Conservation (phyloP, 306 rosid species). For the Clitoria ternatea region DNA sequence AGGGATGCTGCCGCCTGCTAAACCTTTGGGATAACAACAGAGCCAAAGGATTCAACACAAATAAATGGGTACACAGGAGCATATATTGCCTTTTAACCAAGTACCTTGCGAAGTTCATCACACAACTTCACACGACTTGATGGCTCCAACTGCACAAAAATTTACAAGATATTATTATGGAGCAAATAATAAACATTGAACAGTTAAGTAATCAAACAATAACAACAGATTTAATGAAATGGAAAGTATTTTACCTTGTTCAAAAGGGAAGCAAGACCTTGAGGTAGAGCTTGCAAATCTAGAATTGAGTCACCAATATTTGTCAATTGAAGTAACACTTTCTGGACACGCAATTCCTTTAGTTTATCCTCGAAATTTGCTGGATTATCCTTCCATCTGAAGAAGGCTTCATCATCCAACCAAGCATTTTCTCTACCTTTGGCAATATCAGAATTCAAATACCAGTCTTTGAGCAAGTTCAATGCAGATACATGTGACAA, state of each 20-base stretch:
- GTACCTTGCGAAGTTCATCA: slow-evolving; percentile 75
- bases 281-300: slow-evolving; percentile 89
- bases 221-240: background rate
- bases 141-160: slow-evolving; percentile 67
- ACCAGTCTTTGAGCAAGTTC: slow-evolving; percentile 69
- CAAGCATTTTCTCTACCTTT: slow-evolving; percentile 55
- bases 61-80: background rate
- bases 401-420: slow-evolving; percentile 79
- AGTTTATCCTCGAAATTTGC: slow-evolving; percentile 65
- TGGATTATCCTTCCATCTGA: slow-evolving; percentile 70
- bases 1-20: slow-evolving; percentile 4
- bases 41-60: slow-evolving; percentile 14
- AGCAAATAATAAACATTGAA: slow-evolving; percentile 5
- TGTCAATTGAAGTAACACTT: slow-evolving; percentile 69
- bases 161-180: background rate
- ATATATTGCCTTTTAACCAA: slow-evolving; percentile 31
- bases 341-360: slow-evolving; percentile 81
- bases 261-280: slow-evolving; percentile 86
- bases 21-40: background rate
- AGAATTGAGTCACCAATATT: slow-evolving; percentile 60
- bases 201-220: background rate
- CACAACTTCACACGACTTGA: slow-evolving; percentile 50
- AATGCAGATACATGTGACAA: slow-evolving; percentile 62
- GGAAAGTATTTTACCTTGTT: slow-evolving; percentile 61
- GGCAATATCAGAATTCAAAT: slow-evolving; percentile 50